Evolutionary conservation across 2,329 filamentous ascomycete genomes (phyloP).

Genomic region (Paraphaeosphaeria sporulosa): DNA sequence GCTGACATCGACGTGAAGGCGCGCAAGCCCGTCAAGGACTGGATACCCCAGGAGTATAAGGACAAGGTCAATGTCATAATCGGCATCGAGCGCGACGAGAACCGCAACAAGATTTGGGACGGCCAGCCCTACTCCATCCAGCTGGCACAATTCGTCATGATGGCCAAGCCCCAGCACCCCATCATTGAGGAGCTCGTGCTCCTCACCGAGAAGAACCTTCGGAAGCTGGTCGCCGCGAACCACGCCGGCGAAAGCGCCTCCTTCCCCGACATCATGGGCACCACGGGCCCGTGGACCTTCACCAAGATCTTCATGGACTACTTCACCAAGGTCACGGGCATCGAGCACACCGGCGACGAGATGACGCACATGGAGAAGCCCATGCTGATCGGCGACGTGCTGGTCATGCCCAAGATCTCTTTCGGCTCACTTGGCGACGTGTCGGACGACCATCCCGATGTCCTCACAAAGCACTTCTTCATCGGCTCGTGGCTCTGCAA

Average conservation of each 20-base stretch:
- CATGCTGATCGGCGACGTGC: slow-evolving; percentile 12
- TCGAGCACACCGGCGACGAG: slow-evolving; percentile 10
- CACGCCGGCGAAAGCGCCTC: background rate
- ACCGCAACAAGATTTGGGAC: slow-evolving; percentile 7
- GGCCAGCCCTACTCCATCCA: slow-evolving; percentile 14
- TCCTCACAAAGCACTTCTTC: slow-evolving; percentile 11
- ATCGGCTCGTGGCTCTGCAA: slow-evolving; percentile 13
- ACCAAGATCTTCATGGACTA: slow-evolving; percentile 16
- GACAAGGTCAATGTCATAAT: slow-evolving; percentile 13
- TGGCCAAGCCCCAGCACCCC: slow-evolving; percentile 9
- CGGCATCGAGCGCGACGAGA: slow-evolving; percentile 13
- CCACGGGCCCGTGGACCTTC: slow-evolving; percentile 12
- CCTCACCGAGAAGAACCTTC: slow-evolving; percentile 13
- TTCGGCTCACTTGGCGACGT: slow-evolving; percentile 10
- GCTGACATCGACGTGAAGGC: slow-evolving; percentile 14
- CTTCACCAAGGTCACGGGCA: slow-evolving; percentile 10
- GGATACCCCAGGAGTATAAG: slow-evolving; percentile 9
- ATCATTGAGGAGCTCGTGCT: slow-evolving; percentile 11
- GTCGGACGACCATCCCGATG: slow-evolving; percentile 6
- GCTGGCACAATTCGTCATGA: slow-evolving; percentile 12
- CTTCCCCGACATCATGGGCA: slow-evolving; percentile 13
- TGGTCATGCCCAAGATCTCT: slow-evolving; percentile 10
- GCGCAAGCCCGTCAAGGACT: slow-evolving; percentile 5
- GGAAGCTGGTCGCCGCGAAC: background rate
- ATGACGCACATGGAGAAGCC: slow-evolving; percentile 10